Evolutionary conservation across 2,329 filamentous ascomycete species (phyloP).

Genomic region (Cordyceps javanica): DNA sequence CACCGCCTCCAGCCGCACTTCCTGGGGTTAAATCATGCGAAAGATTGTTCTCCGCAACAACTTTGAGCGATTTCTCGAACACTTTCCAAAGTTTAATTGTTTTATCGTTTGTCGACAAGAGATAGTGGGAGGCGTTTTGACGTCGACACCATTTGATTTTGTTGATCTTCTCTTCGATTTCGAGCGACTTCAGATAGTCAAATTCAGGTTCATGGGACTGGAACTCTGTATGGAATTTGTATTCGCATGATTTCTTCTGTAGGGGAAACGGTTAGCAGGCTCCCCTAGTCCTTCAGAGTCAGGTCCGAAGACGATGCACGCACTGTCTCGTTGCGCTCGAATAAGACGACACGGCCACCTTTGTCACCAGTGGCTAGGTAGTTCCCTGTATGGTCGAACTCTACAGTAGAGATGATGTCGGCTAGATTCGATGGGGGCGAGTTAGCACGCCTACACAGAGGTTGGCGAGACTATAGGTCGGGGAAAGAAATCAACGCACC

Average conservation of each 20-base stretch:
- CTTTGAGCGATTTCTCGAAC: constrained; percentile 98
- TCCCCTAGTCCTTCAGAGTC: background rate
- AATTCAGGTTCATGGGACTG: constrained; percentile 99
- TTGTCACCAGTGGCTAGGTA: constrained; percentile 89
- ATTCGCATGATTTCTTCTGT: constrained; percentile 99
- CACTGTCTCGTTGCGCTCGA: constrained; percentile 94
- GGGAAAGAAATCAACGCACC: constrained; percentile 44
- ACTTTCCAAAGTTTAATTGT: constrained; percentile 99
- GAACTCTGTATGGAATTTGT: constrained; percentile 99
- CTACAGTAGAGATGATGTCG: constrained; percentile 87
- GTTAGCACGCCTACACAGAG: constrained; percentile 15
- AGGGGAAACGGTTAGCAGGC: constrained; percentile 25
- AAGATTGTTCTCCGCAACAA: constrained; percentile 97
- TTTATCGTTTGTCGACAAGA: constrained; percentile 98
- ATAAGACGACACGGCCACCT: constrained; percentile 76
- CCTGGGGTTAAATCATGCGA: constrained; percentile 86
- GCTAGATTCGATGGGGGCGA: constrained; percentile 41
- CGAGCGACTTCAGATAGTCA: constrained; percentile 96
- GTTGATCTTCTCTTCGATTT: constrained; percentile 99
- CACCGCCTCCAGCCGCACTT: constrained; percentile 67
- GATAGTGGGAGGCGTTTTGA: constrained; percentile 97
- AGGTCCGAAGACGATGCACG: constrained; percentile 24
- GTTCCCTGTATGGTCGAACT: constrained; percentile 86
- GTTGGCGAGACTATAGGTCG: constrained; percentile 13
- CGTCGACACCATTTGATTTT: constrained; percentile 99